Percentiles rank a stretch among this genome's conserved stretches.
phyloP scores from a whole-genome alignment of 2,329 filamentous ascomycete genomes.

The Sporothrix luriei region DNA sequence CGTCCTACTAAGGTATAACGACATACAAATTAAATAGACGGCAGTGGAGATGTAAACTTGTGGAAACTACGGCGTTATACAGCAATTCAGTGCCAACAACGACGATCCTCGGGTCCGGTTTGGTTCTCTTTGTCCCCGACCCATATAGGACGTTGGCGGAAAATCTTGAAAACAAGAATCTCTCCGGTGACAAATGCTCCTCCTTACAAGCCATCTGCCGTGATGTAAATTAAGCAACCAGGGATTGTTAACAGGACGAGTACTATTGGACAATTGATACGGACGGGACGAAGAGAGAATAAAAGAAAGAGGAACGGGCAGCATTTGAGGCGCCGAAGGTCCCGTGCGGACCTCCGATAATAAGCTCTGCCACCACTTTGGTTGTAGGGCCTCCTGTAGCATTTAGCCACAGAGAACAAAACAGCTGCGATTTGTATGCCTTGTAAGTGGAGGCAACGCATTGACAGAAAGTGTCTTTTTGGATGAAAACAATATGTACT shows the following conservation, averaged over 20 bases:
- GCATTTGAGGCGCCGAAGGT: neutral
- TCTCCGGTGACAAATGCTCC: neutral
- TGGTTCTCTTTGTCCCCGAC: neutral
- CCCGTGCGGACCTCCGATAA: constrained; percentile 14
- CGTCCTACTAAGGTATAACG: neutral
- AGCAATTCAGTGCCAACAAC: neutral
- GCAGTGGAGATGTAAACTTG: constrained; percentile 9
- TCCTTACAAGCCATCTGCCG: neutral
- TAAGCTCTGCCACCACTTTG: neutral
- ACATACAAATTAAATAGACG: neutral
- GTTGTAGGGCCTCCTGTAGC: too few relatives aligned
- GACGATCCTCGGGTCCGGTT: constrained; percentile 4
- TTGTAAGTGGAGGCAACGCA: neutral
- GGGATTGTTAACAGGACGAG: neutral
- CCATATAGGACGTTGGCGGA: neutral
- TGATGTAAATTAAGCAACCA: neutral
- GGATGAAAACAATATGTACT: constrained; percentile 10
- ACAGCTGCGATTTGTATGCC: neutral
- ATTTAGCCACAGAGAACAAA: constrained; percentile 9
- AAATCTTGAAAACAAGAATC: neutral
- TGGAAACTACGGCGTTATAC: neutral
- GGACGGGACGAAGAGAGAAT: neutral
- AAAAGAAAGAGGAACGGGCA: neutral
- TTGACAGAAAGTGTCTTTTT: neutral
- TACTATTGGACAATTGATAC: constrained; percentile 6